Conservation (phyloP, 2,329 filamentous ascomycete genomes). For the Colletotrichum magnum region DNA sequence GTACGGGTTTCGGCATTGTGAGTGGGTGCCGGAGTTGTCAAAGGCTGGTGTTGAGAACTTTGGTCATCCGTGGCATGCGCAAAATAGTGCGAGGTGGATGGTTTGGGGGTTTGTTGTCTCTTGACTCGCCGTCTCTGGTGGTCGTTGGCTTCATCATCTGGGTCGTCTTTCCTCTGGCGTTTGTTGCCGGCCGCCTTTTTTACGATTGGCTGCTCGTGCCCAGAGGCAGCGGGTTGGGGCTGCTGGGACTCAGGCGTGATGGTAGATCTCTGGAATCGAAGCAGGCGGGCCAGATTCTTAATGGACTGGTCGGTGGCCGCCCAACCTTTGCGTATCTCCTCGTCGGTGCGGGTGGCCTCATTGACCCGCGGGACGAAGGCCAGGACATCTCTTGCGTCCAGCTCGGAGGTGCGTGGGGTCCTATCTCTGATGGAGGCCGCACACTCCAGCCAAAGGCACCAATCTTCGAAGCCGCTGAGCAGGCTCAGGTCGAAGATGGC, state of each 20-base stretch:
- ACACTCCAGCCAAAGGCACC: slow-evolving; percentile 51
- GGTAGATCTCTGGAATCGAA: slow-evolving; percentile 30
- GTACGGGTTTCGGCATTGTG: background rate
- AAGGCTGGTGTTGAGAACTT: slow-evolving; percentile 8
- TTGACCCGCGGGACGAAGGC: slow-evolving; percentile 49
- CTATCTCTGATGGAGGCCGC: slow-evolving; percentile 48
- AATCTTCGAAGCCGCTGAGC: slow-evolving; percentile 51
- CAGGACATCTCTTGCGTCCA: slow-evolving; percentile 53
- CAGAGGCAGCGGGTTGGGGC: background rate
- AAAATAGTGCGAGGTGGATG: slow-evolving; percentile 37
- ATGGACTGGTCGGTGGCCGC: slow-evolving; percentile 51
- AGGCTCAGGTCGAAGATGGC: slow-evolving; percentile 50
- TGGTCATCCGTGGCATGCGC: slow-evolving; percentile 15
- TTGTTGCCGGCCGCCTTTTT: slow-evolving; percentile 25
- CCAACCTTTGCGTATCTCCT: slow-evolving; percentile 46
- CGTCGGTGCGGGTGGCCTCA: slow-evolving; percentile 31
- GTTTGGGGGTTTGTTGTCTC: slow-evolving; percentile 25
- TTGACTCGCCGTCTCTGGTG: slow-evolving; percentile 30
- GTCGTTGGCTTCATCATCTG: slow-evolving; percentile 9
- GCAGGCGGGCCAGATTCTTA: slow-evolving; percentile 26
- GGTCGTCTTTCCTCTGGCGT: slow-evolving; percentile 24
- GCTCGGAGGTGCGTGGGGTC: slow-evolving; percentile 38
- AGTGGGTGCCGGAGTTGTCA: slow-evolving; percentile 7
- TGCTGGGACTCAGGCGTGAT: slow-evolving; percentile 4
- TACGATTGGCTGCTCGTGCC: slow-evolving; percentile 8